A percentile compares a stretch with the other conserved stretches of the same genome.
Evolutionary conservation across 129 eudicot genomes (phyloP).

Genomic region (Heracleum sosnowskyi): DNA sequence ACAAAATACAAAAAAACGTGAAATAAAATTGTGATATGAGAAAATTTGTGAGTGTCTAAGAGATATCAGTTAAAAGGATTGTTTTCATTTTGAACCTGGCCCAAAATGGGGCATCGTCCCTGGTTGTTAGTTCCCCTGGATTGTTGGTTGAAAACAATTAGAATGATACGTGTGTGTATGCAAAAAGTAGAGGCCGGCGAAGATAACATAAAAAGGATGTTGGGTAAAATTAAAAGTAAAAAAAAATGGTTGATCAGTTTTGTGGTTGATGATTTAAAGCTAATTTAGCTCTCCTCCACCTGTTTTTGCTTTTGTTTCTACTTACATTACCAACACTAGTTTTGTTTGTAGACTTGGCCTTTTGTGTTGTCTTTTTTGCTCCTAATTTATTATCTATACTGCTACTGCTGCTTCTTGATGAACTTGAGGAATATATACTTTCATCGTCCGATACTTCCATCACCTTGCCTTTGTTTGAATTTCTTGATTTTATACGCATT

Average conservation of each 20-base stretch:
- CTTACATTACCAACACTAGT: too few species aligned
- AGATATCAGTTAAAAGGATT: too few species aligned
- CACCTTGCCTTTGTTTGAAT: not conserved
- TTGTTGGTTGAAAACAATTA: too few species aligned
- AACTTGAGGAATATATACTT: slow-evolving; percentile 8
- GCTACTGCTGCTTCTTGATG: slow-evolving; percentile 8
- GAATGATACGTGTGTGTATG: too few species aligned
- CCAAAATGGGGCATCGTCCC: too few species aligned
- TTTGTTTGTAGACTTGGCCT: not conserved
- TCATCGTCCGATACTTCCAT: slow-evolving; percentile 5
- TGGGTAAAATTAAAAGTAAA: not conserved
- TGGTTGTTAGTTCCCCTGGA: too few species aligned
- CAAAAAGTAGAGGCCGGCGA: too few species aligned
- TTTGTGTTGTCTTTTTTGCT: not conserved
- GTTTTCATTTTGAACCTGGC: too few species aligned
- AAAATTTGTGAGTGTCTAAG: too few species aligned
- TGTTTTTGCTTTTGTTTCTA: not conserved
- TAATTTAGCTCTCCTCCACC: not conserved
- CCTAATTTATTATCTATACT: not conserved
- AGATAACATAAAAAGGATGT: not conserved
- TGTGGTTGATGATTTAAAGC: not conserved
- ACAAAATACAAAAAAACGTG: too few species aligned
- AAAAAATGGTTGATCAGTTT: not conserved
- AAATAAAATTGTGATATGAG: too few species aligned
- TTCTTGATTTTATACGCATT: not conserved